Conservation (phyloP, 495 filamentous ascomycete genomes). For the Aeminium ludgeri region DNA sequence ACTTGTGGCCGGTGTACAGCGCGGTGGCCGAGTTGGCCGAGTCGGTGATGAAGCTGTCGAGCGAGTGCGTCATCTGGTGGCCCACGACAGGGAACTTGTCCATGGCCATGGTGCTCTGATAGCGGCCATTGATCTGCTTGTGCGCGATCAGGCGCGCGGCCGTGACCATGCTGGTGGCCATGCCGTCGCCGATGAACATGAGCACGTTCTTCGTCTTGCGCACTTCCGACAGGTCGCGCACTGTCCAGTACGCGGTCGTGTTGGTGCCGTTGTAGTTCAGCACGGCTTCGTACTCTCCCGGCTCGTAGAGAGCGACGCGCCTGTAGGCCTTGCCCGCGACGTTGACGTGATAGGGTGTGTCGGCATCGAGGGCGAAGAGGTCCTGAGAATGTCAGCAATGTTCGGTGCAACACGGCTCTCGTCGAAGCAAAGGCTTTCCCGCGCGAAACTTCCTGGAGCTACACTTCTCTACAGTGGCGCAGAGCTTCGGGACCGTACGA, state of each 20-base stretch:
- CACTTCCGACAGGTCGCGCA: conserved; percentile 43
- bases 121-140: conserved; percentile 58
- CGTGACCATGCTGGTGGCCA: conserved; percentile 65
- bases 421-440: too few relatives aligned
- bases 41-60: conserved; percentile 58
- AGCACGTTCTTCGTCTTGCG: conserved; percentile 64
- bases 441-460: too few relatives aligned
- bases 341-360: conserved; percentile 47
- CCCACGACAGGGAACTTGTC: conserved; percentile 52
- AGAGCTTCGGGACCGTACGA: not conserved
- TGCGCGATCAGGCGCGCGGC: conserved; percentile 59
- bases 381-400: conserved; percentile 25
- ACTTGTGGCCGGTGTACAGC: conserved; percentile 60
- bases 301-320: conserved; percentile 47
- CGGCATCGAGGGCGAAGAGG: conserved; percentile 49
- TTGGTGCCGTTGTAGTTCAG: conserved; percentile 49
- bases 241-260: conserved; percentile 51
- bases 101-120: conserved; percentile 45
- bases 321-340: conserved; percentile 56
- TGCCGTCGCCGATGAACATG: conserved; percentile 62
- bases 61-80: conserved; percentile 40
- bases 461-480: not conserved
- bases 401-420: too few relatives aligned
- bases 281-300: conserved; percentile 50
- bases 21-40: conserved; percentile 61